These are phyloP conservation scores for Cladobotryum protrusum DNA, from an alignment of 2,329 filamentous ascomycete species.

Conservation along the genomic window DNA sequence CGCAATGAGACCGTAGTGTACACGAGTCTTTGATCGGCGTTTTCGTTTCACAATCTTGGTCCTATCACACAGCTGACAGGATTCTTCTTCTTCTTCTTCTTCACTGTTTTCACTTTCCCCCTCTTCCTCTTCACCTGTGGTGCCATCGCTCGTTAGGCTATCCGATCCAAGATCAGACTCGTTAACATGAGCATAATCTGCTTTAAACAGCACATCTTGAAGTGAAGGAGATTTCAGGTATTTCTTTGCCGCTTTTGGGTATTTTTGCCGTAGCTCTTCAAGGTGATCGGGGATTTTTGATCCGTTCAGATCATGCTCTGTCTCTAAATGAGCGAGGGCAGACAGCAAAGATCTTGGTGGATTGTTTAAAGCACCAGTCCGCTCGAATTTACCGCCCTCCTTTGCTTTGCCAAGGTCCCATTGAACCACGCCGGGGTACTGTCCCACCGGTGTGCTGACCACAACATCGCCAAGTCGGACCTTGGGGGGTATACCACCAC, in stretches of 20 bases:
- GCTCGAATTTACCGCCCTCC: not conserved
- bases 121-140: too few species aligned
- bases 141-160: too few species aligned
- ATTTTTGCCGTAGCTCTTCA: not conserved
- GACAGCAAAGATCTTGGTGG: constrained; percentile 5
- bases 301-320: not conserved
- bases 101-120: too few species aligned
- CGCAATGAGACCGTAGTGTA: too few species aligned
- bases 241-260: not conserved
- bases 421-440: not conserved
- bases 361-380: not conserved
- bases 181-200: too few species aligned
- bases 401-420: not conserved
- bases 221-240: not conserved
- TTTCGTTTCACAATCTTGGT: too few species aligned
- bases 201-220: not conserved
- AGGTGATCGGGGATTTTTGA: not conserved
- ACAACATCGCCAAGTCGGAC: not conserved
- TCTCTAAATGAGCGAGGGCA: constrained; percentile 1
- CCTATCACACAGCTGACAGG: too few species aligned
- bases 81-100: too few species aligned
- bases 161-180: too few species aligned
- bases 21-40: too few species aligned
- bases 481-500: not conserved
- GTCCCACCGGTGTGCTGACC: not conserved